A percentile compares a stretch with the other conserved stretches of the same genome.
Conservation (phyloP, 2,329 filamentous ascomycete species). For the Aspergillus unguis region DNA sequence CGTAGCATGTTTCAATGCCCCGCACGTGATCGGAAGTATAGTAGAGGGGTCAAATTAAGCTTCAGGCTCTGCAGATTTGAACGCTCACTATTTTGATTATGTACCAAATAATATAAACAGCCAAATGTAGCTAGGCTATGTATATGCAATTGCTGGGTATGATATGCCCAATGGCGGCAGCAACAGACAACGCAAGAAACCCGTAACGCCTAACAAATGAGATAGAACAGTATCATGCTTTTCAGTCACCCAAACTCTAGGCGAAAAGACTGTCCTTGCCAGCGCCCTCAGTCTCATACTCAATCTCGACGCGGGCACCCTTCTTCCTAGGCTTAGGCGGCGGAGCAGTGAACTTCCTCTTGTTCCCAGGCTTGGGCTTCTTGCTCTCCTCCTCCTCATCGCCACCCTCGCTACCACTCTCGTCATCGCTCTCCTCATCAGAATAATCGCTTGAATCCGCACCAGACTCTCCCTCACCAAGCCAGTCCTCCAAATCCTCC, state of each 20-base stretch:
- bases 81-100: conserved; percentile 5
- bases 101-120: conserved; percentile 5
- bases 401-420: conserved; percentile 49
- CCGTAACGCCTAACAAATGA: conserved; percentile 32
- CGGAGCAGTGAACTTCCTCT: conserved; percentile 56
- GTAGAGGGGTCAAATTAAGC: neutral
- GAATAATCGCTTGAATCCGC: conserved; percentile 46
- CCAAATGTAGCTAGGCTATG: conserved; percentile 12
- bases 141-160: conserved; percentile 36
- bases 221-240: conserved; percentile 13
- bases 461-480: conserved; percentile 63
- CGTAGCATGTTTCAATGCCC: conserved; percentile 3
- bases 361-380: conserved; percentile 47
- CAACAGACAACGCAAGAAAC: conserved; percentile 16
- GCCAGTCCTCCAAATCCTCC: conserved; percentile 95
- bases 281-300: conserved; percentile 70
- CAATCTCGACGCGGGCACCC: conserved; percentile 67
- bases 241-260: conserved; percentile 19
- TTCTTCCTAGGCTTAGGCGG: conserved; percentile 59
- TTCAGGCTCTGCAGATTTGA: neutral
- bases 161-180: conserved; percentile 30
- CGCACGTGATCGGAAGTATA: conserved; percentile 5
- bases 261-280: conserved; percentile 49
- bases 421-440: conserved; percentile 55
- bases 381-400: conserved; percentile 48